Evolutionary conservation across 2,329 filamentous ascomycete species (phyloP).

Genomic region (Aspergillus japonicus): DNA sequence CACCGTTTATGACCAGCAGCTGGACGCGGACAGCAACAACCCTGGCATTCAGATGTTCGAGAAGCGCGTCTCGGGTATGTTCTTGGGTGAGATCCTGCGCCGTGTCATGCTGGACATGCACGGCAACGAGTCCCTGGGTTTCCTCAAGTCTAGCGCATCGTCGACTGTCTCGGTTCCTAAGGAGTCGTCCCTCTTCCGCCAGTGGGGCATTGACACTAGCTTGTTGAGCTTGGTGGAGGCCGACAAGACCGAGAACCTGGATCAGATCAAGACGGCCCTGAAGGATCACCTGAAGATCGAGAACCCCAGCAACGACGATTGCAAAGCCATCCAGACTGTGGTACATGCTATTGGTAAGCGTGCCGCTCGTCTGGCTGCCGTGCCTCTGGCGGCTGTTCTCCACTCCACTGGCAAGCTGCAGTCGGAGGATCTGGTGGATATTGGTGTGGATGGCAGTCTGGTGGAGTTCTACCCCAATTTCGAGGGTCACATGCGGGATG

Average conservation of each 20-base stretch:
- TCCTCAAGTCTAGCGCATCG: slow-evolving; percentile 72
- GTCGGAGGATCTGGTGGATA: slow-evolving; percentile 71
- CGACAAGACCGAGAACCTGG: slow-evolving; percentile 71
- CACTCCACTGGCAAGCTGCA: slow-evolving; percentile 73
- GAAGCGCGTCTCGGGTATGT: slow-evolving; percentile 98
- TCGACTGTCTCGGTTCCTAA: slow-evolving; percentile 60
- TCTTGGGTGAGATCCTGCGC: slow-evolving; percentile 89
- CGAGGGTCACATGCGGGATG: slow-evolving; percentile 81
- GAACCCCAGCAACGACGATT: slow-evolving; percentile 76
- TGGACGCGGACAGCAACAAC: slow-evolving; percentile 81
- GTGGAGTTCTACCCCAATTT: slow-evolving; percentile 97
- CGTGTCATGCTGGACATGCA: slow-evolving; percentile 71
- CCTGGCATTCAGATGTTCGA: slow-evolving; percentile 98
- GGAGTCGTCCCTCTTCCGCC: slow-evolving; percentile 66
- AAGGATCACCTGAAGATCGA: slow-evolving; percentile 74
- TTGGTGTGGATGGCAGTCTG: slow-evolving; percentile 90
- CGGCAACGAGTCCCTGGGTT: slow-evolving; percentile 62
- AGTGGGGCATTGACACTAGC: slow-evolving; percentile 89
- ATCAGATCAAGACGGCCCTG: slow-evolving; percentile 72
- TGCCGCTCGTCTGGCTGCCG: slow-evolving; percentile 81
- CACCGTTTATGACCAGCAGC: slow-evolving; percentile 74
- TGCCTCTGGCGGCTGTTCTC: slow-evolving; percentile 81
- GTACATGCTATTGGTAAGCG: slow-evolving; percentile 82
- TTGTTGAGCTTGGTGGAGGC: slow-evolving; percentile 84
- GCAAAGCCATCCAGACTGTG: slow-evolving; percentile 80